Evolutionary conservation across 805 yeast genomes (phyloP), one percentile per base, ranked within the genome.

Genomic region (Starmerella geochares): DNA sequence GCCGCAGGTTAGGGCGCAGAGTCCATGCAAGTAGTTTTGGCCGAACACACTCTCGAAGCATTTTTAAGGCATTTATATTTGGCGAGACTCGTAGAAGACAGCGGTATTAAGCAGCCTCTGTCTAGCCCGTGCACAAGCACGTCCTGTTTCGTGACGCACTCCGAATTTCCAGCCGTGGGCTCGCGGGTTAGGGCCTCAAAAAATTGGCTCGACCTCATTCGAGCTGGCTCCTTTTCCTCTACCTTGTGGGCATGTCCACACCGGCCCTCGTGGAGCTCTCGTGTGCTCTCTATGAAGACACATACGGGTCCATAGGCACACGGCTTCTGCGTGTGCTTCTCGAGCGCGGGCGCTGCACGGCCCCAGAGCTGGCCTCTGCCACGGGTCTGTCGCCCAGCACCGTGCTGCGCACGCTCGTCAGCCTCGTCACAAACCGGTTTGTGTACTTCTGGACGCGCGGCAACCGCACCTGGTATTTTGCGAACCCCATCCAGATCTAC

Each of bases 361-460:
- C 80, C 1, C 64, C 63, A 21, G 86, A 83, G 44, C 57, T 87
- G 20, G 63, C 73, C 38, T 62, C 65, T 24, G 66, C 67, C 46
- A 69, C 81, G 2, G 65, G 67, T 8, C 62, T 83, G 44, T 74
- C 81, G 0, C 47, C 69, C 0, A 63, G 74, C 13, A 66, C 74
- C 13, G 77, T 85, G 17, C 80, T 80, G 55, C 75, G 81, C 29
- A 71, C 83, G 0, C 69, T 90, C 38, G 94, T 85, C 4, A 76
- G 88, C 7, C 68, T 90, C 59, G 72, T 88, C 36, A 96, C 90
- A 65, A 70, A 86, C 54, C 77, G 83, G 52, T 83, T 94, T 64
- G 79, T 85, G 9, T 74, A 74, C 21, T 78, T 78, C 60, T 80
- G 87, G 78, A 67, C 67, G 16, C 83, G 78, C 56, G 43, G 48